Percentiles rank a stretch among this genome's conserved stretches.
These are phyloP conservation scores for Cicer bijugum DNA, from an alignment of 306 rosid genomes.

Conservation along the genomic window DNA sequence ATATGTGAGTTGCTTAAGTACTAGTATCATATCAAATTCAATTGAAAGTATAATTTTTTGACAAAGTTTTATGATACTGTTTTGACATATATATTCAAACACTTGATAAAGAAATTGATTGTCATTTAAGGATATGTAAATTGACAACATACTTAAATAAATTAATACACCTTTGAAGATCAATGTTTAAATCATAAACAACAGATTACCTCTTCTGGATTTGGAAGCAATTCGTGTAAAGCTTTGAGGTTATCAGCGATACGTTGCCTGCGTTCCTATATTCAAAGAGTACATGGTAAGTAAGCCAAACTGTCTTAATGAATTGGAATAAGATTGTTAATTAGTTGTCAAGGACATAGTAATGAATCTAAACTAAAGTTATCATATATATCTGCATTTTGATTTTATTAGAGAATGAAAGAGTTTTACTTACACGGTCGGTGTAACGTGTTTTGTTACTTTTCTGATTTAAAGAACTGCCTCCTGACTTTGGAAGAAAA, in stretches of 20 bases:
- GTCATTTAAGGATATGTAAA: neutral
- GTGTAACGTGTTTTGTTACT: constrained; percentile 33
- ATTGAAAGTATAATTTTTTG: neutral
- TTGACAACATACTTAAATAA: constrained; percentile 8
- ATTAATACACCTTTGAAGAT: constrained; percentile 6
- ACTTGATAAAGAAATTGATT: neutral
- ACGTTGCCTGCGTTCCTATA: constrained; percentile 73
- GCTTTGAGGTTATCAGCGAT: constrained; percentile 69
- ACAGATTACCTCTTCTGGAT: constrained; percentile 63
- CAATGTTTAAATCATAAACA: constrained; percentile 6
- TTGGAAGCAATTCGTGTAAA: constrained; percentile 75
- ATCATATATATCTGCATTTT: constrained; percentile 26
- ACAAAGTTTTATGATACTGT: neutral
- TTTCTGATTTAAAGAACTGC: constrained; percentile 47
- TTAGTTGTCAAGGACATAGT: constrained; percentile 17
- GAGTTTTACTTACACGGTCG: constrained; percentile 73
- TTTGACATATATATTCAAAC: constrained; percentile 2
- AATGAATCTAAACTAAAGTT: neutral
- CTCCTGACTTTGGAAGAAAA: constrained; percentile 49
- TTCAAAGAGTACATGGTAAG: constrained; percentile 31
- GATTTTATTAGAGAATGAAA: constrained; percentile 10
- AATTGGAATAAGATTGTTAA: constrained; percentile 12
- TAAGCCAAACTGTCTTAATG: constrained; percentile 25
- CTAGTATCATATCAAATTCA: neutral
- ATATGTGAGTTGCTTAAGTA: neutral